These are phyloP conservation scores for Fraxinus latifolia DNA, from an alignment of 305 asterid genomes.

Conservation along the genomic window DNA sequence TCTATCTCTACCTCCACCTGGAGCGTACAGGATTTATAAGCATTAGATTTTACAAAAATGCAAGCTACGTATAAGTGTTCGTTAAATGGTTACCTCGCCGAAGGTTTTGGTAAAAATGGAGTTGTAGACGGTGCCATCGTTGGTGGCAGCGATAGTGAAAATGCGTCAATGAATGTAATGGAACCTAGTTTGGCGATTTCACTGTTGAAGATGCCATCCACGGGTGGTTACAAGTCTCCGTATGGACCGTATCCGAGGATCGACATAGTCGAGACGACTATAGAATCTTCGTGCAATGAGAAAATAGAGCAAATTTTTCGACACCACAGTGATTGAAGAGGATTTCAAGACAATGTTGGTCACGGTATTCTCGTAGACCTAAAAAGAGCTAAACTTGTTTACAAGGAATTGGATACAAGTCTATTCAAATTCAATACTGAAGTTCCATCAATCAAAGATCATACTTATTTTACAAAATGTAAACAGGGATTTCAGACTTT, in stretches of 20 bases:
- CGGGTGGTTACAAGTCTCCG: too few relatives aligned
- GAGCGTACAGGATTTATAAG: too few relatives aligned
- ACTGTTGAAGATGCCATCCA: slow-evolving; percentile 26
- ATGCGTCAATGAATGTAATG: slow-evolving; percentile 31
- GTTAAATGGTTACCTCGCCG: slow-evolving; percentile 20
- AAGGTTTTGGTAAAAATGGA: too few relatives aligned
- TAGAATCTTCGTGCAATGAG: slow-evolving; percentile 35
- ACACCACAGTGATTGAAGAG: slow-evolving; percentile 63
- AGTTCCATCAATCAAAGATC: too few relatives aligned
- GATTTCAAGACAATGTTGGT: slow-evolving; percentile 59
- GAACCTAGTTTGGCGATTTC: slow-evolving; percentile 26
- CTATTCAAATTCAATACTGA: neutral
- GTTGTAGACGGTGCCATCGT: slow-evolving; percentile 19
- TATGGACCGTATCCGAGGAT: slow-evolving; percentile 23
- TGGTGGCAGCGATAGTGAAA: slow-evolving; percentile 14
- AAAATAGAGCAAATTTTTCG: slow-evolving; percentile 56
- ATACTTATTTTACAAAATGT: neutral
- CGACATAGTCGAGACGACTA: slow-evolving; percentile 16
- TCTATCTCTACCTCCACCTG: slow-evolving; percentile 12
- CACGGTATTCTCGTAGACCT: slow-evolving; percentile 76
- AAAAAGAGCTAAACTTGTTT: slow-evolving; percentile 54
- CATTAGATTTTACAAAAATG: too few relatives aligned
- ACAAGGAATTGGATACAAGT: slow-evolving; percentile 71
- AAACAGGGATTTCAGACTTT: neutral
- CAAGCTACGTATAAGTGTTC: too few relatives aligned